Base-by-base conservation (phyloP, 495 filamentous ascomycete species). In the Xylaria curta region DNA sequence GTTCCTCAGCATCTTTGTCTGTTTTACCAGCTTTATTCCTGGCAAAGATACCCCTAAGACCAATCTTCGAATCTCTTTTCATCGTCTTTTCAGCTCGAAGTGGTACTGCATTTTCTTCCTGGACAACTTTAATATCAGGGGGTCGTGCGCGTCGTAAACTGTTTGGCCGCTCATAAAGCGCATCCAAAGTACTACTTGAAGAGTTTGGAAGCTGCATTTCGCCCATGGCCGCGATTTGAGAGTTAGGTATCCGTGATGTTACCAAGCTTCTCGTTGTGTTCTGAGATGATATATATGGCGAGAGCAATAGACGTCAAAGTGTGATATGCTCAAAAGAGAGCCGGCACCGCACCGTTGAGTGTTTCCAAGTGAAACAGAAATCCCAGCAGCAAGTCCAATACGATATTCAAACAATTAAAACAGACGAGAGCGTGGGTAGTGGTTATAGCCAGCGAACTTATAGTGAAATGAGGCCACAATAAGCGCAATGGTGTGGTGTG, bases 41-140 rank as follows among this genome's bases (percentile, higher is more conserved):
- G 56, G 81, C 74, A 71, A 88, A 88, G 26, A 88, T 83, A 51
- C 74, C 82, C 60, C 85, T 78, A 53, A 89, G 73, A 26, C 85
- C 86, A 42, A 86, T 76, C 73, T 80, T 85, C 13, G 87, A 89
- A 54, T 85, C 85, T 62, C 85, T 74, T 59, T 75, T 78, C 12
- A 64, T 63, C 8, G 74, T 54, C 40, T 46, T 73, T 21, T 76
- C 72, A 21, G 74, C 61, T 42, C 76, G 77, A 59, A 76, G 58
- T 26, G 76, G 74, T 5, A 75, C 54, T 49, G 69, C 75, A 61
- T 56, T 71, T 44, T 78, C 77, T 49, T 70, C 68, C 36, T 51
- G 68, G 8, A 74, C 46, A 36, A 75, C 36, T 8, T 70, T 67
- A 17, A 76, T 74, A 42, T 79, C 72, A 64, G 77, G 76, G 33